Base-by-base conservation (phyloP, 345 rosid species). In the Mangifera indica region DNA sequence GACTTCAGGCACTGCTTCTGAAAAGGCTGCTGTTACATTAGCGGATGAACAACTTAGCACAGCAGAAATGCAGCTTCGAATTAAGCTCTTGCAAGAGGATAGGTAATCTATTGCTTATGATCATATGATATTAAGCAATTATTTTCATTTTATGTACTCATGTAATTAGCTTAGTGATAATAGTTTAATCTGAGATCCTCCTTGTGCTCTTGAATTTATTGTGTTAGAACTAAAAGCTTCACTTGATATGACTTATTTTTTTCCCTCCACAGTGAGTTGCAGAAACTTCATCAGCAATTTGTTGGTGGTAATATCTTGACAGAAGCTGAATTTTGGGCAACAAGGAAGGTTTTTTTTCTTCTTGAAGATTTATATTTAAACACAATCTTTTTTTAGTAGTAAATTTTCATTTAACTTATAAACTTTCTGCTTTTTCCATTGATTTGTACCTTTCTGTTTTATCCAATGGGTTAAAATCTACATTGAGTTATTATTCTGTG, bases 291-390 rank as follows among this genome's bases (percentile, higher is more conserved):
- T 80, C 83, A 81, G 82, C 87, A 69, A 74, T 86, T 91, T 76
- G 97, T 89, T 63, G 80, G 82, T 26, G 81, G 79, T 75, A 87
- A 81, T 70, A 72, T 87, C 74, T 79, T 89, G 82, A 84, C 97
- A 69, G 97, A 91, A 78, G 84, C 90, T 40, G 97, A 92, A 81
- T 95, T 94, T 77, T 94, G 98, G 98, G 93, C 98, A n/a, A 84
- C 97, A 63, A 88, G 98, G 76, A 90, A 87, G 97, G 97, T 90
- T 82, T 73, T 61, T 69, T 73, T 73, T 45, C 51, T 73, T 32
- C 26, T 32, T 44, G 26, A 32, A 51, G 29, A 34, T 73, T 60
- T 49, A 55, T 72, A 32, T 54, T 37, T 29, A 25, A 54, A 22
- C 22, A 12, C 32, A 45, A 10, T 70, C 26, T 59, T 62, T 61